Conservation (phyloP, 2,329 filamentous ascomycete species). For the Aspergillus costaricaensis region DNA sequence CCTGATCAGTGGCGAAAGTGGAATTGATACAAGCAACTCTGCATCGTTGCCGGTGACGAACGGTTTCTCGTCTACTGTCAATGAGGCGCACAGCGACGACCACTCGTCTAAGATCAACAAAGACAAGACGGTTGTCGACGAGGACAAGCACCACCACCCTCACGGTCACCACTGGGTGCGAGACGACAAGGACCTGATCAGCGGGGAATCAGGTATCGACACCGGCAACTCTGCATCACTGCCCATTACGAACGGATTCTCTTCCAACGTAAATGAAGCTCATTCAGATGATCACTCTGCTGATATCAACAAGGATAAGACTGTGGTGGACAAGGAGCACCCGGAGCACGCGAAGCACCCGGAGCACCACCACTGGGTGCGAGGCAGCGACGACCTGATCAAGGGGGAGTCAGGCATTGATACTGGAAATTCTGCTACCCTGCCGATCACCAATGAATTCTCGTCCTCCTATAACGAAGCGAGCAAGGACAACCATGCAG, state of each 20-base stretch:
- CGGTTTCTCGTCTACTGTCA: not conserved
- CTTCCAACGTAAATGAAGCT: not conserved
- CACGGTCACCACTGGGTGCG: not conserved
- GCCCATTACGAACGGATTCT: not conserved
- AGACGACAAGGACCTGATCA: constrained; percentile 10
- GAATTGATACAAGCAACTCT: constrained; percentile 19
- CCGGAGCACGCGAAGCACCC: no score
- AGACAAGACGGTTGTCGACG: not conserved
- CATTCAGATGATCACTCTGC: constrained; percentile 21
- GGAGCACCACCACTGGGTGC: not conserved
- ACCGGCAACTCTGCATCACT: constrained; percentile 16
- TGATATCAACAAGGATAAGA: constrained; percentile 19
- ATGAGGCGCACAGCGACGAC: constrained; percentile 9
- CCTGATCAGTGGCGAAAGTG: constrained; percentile 18
- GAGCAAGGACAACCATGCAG: constrained; percentile 26
- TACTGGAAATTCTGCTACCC: constrained; percentile 14
- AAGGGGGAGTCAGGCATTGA: constrained; percentile 13
- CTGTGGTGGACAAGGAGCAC: not conserved
- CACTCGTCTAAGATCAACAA: constrained; percentile 26
- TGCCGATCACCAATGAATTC: not conserved
- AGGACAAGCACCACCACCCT: not conserved
- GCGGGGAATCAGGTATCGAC: constrained; percentile 22
- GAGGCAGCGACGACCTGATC: not conserved
- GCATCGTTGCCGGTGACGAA: constrained; percentile 1
- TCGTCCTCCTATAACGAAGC: constrained; percentile 17